Evolutionary conservation across 1,284 basidiomycete genomes (phyloP).

Genomic region (Ganoderma sp.): DNA sequence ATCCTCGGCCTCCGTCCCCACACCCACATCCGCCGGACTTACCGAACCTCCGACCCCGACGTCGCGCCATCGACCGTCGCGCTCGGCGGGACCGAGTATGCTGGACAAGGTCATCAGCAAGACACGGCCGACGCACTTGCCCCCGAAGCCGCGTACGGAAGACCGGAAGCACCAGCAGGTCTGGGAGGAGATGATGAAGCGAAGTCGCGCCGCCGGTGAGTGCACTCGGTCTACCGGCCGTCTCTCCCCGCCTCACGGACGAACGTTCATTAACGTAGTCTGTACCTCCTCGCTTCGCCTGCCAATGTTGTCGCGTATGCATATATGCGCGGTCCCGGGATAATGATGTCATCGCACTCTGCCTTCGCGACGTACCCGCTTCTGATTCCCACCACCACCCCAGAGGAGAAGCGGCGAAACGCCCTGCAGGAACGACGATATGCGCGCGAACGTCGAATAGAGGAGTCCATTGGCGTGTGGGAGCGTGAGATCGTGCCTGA

Average conservation of each 20-base stretch:
- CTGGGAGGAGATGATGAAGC: conserved; percentile 93
- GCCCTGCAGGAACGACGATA: conserved; percentile 68
- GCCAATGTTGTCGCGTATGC: conserved; percentile 8
- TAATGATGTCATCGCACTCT: conserved; percentile 6
- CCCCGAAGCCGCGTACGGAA: conserved; percentile 83
- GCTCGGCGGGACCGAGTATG: conserved; percentile 66
- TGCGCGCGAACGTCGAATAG: conserved; percentile 70
- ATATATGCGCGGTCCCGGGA: not conserved
- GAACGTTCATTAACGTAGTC: conserved; percentile 40
- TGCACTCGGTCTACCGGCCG: conserved; percentile 25
- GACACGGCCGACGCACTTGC: conserved; percentile 82
- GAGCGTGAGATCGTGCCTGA: conserved; percentile 82
- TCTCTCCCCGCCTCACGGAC: conserved; percentile 30
- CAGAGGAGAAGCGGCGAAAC: conserved; percentile 73
- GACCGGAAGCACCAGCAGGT: conserved; percentile 86
- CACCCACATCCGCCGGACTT: conserved; percentile 28
- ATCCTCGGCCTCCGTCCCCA: conserved; percentile 34
- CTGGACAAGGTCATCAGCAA: conserved; percentile 80
- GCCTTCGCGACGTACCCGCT: not conserved
- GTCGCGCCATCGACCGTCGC: conserved; percentile 50
- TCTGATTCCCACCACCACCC: conserved; percentile 3
- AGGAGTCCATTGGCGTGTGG: conserved; percentile 76
- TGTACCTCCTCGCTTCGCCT: conserved; percentile 17
- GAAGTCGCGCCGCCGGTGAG: conserved; percentile 73
- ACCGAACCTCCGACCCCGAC: conserved; percentile 26